Evolutionary conservation across 1,284 basidiomycete species (phyloP), one percentile per base, ranked within the genome.

Genomic region (Marasmius sp.): DNA sequence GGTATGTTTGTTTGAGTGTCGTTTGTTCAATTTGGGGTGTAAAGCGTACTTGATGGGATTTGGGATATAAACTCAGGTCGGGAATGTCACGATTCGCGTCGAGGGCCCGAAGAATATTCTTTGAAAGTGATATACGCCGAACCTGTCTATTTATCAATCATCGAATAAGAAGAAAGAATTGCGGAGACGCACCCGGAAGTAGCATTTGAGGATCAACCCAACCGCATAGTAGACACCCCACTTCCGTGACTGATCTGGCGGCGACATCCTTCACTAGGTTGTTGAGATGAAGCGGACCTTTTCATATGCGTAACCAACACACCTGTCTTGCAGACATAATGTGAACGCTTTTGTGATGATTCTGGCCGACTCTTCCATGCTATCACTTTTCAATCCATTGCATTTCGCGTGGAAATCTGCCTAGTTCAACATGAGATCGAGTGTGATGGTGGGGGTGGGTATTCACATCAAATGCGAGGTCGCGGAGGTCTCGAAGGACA

Each of bases 191-290:
- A 90, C 95, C 70, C 90, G 88, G 81, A 98, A 98, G 77, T 99
- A 99, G 56, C 89, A 93, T 73, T 98, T 97, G 75, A 99, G 81
- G 43, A 95, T 88, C 63, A 97, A 79, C 7, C 91, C 92, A 0
- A 96, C 95, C n/a, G 97, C 85, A 69, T 95, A 94, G 76, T 98
- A 99, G 0, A 95, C 87, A 2, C 96, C 97, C 88, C 89, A 95
- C 76, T 95, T 94, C 58, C 94, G 82, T n/a, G 93, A 94, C 71
- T 92, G 86, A 2, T 83, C 79, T 33, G 86, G 80, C 61, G 89
- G 84, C 59, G 89, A 91, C 59, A 76, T 81, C 68, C 91, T 87
- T 63, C 16, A 22, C 49, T 8, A n/a, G 60, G 33, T 39, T 37
- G 54, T 11, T 14, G 41, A 60, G 41, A 27, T 64, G 61, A 16